These are phyloP conservation scores for Tolypocladium amazonense DNA, from an alignment of 2,329 filamentous ascomycete species.

Conservation along the genomic window DNA sequence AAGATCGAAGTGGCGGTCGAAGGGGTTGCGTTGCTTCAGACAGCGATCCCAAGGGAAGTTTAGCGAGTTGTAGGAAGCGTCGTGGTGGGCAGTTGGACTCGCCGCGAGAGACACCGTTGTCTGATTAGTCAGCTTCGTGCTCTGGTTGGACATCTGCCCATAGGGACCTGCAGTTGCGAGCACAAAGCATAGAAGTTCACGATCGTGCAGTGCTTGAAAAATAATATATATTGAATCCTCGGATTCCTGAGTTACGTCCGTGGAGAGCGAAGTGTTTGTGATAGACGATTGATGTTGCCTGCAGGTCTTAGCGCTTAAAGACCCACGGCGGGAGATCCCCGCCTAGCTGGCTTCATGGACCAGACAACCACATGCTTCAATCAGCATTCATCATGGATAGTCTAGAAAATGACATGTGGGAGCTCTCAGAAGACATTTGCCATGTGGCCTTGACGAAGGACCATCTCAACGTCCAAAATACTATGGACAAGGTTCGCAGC, in stretches of 20 bases:
- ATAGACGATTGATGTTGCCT: neutral
- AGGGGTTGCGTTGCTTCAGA: neutral
- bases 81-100: neutral
- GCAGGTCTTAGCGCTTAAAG: neutral
- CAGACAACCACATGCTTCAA: too few relatives aligned
- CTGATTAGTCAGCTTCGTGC: neutral
- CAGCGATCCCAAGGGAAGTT: neutral
- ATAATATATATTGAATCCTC: neutral
- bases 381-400: slow-evolving; percentile 4
- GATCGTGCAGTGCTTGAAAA: neutral
- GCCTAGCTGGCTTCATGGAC: neutral
- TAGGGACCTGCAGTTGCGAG: neutral
- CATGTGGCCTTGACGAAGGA: slow-evolving; percentile 60
- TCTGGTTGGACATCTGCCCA: neutral
- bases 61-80: neutral
- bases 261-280: neutral
- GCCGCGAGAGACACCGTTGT: too few relatives aligned
- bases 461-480: slow-evolving; percentile 42
- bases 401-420: slow-evolving; percentile 17
- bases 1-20: neutral
- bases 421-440: slow-evolving; percentile 39
- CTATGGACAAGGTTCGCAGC: slow-evolving; percentile 59
- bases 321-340: neutral
- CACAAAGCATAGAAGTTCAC: neutral
- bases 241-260: too few relatives aligned